Percentiles rank a stretch among this genome's conserved stretches.
Conservation (phyloP, 116 monocot species). For the Papilionanthe hybrid region DNA sequence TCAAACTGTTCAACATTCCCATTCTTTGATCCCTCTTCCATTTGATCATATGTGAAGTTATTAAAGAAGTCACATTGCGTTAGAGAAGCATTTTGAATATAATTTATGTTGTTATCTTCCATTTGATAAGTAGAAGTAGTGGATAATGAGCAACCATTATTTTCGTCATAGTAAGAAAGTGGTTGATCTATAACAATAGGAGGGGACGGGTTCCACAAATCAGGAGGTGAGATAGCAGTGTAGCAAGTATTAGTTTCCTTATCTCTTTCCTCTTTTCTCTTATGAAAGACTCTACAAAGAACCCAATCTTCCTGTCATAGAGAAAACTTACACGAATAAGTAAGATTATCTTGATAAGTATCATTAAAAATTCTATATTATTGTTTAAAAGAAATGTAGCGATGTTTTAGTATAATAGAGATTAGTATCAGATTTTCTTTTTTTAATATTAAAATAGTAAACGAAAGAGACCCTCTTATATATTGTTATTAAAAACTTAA, state of each 20-base stretch:
- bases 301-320: constrained; percentile 23
- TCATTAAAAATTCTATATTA: too few species aligned
- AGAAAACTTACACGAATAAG: background rate
- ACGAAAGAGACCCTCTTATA: too few species aligned
- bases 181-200: background rate
- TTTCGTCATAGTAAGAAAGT: background rate
- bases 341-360: background rate
- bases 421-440: too few species aligned
- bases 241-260: background rate
- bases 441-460: too few species aligned
- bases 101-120: background rate
- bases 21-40: background rate
- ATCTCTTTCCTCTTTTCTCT: constrained; percentile 11
- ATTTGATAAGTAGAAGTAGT: background rate
- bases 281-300: constrained; percentile 17
- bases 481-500: too few species aligned
- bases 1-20: background rate
- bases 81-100: background rate
- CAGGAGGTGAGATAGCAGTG: background rate
- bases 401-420: too few species aligned
- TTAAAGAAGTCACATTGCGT: background rate
- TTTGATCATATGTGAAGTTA: background rate
- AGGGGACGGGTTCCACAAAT: background rate
- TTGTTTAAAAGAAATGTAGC: too few species aligned
- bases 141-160: background rate